Conservation (phyloP, 257 asterid species). For the Cruciata laevipes region DNA sequence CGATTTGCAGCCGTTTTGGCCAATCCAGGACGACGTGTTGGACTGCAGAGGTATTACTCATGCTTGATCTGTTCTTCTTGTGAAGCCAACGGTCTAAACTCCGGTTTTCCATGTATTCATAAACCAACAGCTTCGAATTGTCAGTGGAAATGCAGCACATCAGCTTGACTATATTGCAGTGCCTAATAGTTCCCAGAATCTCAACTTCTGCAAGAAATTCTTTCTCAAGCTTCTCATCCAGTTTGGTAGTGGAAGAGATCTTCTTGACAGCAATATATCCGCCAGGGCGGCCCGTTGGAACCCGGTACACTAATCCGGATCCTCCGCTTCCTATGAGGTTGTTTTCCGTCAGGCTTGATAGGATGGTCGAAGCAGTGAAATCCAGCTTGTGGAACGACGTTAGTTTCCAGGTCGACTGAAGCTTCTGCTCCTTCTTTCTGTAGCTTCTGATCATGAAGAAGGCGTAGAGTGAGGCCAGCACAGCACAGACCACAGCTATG, state of each 20-base stretch:
- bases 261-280: slow-evolving; percentile 69
- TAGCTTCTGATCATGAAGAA: slow-evolving; percentile 35
- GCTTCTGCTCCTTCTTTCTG: slow-evolving; percentile 28
- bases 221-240: slow-evolving; percentile 51
- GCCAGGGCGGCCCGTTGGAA: slow-evolving; percentile 37
- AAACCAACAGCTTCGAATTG: slow-evolving; percentile 59
- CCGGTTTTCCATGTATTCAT: slow-evolving; percentile 68
- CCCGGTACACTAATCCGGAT: slow-evolving; percentile 72
- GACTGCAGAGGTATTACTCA: slow-evolving; percentile 29
- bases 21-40: slow-evolving; percentile 33
- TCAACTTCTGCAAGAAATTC: slow-evolving; percentile 63
- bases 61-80: slow-evolving; percentile 21
- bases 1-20: slow-evolving; percentile 35
- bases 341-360: slow-evolving; percentile 46
- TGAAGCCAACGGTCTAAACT: slow-evolving; percentile 84
- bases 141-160: slow-evolving; percentile 64
- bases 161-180: slow-evolving; percentile 68
- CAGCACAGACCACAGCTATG: slow-evolving; percentile 37
- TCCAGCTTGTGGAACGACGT: slow-evolving; percentile 67
- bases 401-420: slow-evolving; percentile 55
- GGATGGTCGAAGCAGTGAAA: slow-evolving; percentile 54
- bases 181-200: slow-evolving; percentile 62
- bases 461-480: slow-evolving; percentile 36
- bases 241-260: slow-evolving; percentile 37
- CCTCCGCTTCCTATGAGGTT: slow-evolving; percentile 76